These are phyloP conservation scores for Moniliella sp. DNA, from an alignment of 1,284 basidiomycete species.

Conservation along the genomic window DNA sequence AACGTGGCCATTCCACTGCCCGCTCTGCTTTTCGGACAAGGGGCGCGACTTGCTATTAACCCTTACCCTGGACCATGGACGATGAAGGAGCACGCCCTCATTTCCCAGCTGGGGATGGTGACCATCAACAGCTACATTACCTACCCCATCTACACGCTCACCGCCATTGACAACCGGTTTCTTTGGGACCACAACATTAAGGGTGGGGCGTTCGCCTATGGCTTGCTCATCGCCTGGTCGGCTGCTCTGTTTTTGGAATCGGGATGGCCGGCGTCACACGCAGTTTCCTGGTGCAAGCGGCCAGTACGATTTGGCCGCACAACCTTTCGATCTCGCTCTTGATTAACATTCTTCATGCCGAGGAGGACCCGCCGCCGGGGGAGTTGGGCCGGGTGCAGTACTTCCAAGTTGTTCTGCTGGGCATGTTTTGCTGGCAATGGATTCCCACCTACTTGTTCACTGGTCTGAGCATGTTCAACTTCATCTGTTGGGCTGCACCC, in stretches of 20 bases:
- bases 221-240: not conserved
- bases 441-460: constrained; percentile 47
- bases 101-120: not conserved
- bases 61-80: not conserved
- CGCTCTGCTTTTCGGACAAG: not conserved
- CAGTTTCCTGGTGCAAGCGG: constrained; percentile 19
- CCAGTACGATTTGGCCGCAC: constrained; percentile 7
- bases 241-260: constrained; percentile 14
- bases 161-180: not conserved
- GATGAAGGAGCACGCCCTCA: not conserved
- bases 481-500: constrained; percentile 3
- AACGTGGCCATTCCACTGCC: not conserved
- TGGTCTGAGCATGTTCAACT: constrained; percentile 36
- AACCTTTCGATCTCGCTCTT: constrained; percentile 69
- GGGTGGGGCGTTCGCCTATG: not conserved
- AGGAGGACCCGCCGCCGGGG: constrained; percentile 39
- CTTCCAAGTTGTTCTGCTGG: constrained; percentile 12
- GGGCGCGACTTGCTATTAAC: not conserved
- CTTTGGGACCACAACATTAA: too few relatives aligned
- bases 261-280: constrained; percentile 20
- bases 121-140: not conserved
- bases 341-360: constrained; percentile 79
- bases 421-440: constrained; percentile 17
- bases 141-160: not conserved
- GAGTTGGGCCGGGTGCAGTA: constrained; percentile 9